A percentile compares a stretch with the other conserved stretches of the same genome.
Conservation (phyloP, 225 moss, liverwort and hornwort genomes). For the Polytrichum commune region DNA sequence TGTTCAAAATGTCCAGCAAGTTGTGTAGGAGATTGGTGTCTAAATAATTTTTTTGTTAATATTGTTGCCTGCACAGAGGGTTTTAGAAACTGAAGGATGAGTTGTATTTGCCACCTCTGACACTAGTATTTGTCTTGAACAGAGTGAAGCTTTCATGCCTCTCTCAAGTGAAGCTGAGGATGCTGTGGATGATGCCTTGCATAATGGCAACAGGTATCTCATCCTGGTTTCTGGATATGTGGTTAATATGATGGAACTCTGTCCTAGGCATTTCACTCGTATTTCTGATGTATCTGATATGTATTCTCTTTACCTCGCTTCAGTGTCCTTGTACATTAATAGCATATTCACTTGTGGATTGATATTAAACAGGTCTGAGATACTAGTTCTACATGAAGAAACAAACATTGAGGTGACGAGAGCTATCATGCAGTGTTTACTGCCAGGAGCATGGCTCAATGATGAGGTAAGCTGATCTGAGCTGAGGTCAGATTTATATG, state of each 20-base stretch:
- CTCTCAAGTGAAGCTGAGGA: constrained; percentile 41
- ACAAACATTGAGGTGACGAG: constrained; percentile 94
- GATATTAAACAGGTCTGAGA: constrained; percentile 37
- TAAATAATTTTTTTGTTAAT: too few relatives aligned
- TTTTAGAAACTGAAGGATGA: too few relatives aligned
- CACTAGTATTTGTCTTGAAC: constrained; percentile 7
- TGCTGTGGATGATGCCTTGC: constrained; percentile 43
- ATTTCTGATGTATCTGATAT: too few relatives aligned
- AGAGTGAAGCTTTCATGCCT: constrained; percentile 52
- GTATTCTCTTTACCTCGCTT: too few relatives aligned
- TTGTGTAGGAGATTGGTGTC: too few relatives aligned
- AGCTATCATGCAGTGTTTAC: constrained; percentile 70
- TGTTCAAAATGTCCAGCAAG: too few relatives aligned
- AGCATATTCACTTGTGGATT: neutral
- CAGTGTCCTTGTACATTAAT: too few relatives aligned
- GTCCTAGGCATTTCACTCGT: neutral
- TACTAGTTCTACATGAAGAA: constrained; percentile 64
- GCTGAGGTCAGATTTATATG: too few relatives aligned
- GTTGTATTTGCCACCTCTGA: constrained; percentile 4
- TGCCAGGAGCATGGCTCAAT: constrained; percentile 88
- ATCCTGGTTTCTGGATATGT: neutral
- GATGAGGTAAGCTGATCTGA: constrained; percentile 68
- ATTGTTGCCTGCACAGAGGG: too few relatives aligned
- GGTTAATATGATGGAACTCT: neutral
- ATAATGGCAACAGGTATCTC: constrained; percentile 30